Evolutionary conservation across 306 rosid species (phyloP).

Genomic region (Trichosanthes truncata): DNA sequence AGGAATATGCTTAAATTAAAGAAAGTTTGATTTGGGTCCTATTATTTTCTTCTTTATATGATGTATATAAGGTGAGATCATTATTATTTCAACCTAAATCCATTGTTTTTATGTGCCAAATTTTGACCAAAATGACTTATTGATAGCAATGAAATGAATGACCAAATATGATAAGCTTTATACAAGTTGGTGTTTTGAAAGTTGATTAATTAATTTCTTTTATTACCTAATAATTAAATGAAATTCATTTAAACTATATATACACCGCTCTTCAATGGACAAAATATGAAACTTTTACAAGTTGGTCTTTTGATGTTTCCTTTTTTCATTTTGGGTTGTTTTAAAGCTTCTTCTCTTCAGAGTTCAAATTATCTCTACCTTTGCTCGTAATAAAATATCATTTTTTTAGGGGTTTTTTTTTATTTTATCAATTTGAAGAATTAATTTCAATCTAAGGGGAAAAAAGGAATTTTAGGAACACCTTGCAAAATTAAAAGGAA

Average conservation of each 20-base stretch:
- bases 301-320: too few species aligned
- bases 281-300: too few species aligned
- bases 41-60: not conserved
- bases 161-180: not conserved
- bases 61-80: not conserved
- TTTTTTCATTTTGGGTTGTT: too few species aligned
- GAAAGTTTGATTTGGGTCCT: conserved; percentile 5
- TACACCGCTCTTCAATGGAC: too few species aligned
- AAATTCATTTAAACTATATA: too few species aligned
- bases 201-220: not conserved
- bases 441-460: not conserved
- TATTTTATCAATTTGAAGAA: not conserved
- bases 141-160: not conserved
- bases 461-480: not conserved
- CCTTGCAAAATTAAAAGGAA: not conserved
- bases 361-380: too few species aligned
- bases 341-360: too few species aligned
- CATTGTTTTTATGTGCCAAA: not conserved
- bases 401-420: not conserved
- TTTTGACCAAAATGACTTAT: not conserved
- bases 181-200: not conserved
- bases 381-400: not conserved
- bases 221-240: not conserved
- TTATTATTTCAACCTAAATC: not conserved
- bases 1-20: conserved; percentile 4